Evolutionary conservation across 495 filamentous ascomycete genomes (phyloP), one percentile per base, ranked within the genome.

Genomic region (Penicillium verhagenii): DNA sequence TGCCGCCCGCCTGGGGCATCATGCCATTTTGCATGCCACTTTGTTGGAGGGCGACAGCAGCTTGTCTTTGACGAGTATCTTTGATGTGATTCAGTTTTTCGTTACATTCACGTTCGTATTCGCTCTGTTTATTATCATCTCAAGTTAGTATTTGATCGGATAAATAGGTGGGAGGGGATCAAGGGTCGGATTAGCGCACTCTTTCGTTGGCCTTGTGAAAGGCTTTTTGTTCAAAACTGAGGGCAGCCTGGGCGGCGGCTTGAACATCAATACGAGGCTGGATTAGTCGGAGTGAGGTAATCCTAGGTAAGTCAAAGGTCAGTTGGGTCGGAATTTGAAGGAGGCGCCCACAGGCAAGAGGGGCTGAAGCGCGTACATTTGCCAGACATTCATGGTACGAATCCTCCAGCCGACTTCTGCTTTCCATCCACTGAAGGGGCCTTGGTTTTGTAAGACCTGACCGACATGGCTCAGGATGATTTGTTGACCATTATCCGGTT

Each of bases 71-170:
- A 51, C 78, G 72, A 38, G 72, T 74, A 23, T 77, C 72, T 52
- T 70, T 70, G 51, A 81, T 82, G 33, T 80, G 72, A 14, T 63
- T 52, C 11, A 81, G 73, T 51, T 82, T 81, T 20, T 74, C 72
- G 31, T 58, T 77, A 56, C 70, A 78, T 53, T 73, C 68, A 39
- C 72, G 74, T 39, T 81, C 78, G 58, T 81, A 80, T 44, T 77
- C 66, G 26, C 57, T 64, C 73, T 79, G 56, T 28, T 42, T 14
- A 29, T 4, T 24, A 51, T 35, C 47, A 49, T 51, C 40, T 24
- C 4, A 51, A 24, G 54, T 40, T 44, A 52, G 49, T 37, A 23
- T 18, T n/a, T 4, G 24, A 21, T 44, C 10, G 16, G 49, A 43
- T 21, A 24, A 16, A 19, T 14, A 29, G 13, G 5, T 7, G 6